Evolutionary conservation across 768 basidiomycete species (phyloP).

Genomic region (Boletus vinaceobasis): DNA sequence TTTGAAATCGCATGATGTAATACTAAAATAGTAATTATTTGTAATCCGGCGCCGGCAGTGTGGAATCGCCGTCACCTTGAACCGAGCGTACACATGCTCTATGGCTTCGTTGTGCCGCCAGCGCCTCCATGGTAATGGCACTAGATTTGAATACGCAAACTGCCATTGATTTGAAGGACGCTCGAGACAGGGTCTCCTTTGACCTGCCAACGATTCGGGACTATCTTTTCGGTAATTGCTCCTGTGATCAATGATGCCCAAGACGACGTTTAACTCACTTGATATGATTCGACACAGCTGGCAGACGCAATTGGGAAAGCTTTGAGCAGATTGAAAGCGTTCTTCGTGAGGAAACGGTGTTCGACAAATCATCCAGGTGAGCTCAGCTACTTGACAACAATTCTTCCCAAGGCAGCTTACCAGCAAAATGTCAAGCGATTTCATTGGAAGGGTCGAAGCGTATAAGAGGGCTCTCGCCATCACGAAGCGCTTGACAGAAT

Average conservation of each 20-base stretch:
- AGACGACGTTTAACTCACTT: neutral
- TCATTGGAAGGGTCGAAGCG: constrained; percentile 54
- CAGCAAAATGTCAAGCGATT: constrained; percentile 40
- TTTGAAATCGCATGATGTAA: too few species aligned
- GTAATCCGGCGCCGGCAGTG: neutral
- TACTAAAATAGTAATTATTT: too few species aligned
- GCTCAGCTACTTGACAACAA: neutral
- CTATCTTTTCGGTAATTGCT: constrained; percentile 48
- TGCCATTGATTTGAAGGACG: constrained; percentile 48
- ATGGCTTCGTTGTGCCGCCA: neutral
- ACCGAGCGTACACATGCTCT: neutral
- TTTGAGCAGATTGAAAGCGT: constrained; percentile 43
- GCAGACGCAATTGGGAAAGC: constrained; percentile 47
- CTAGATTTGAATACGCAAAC: constrained; percentile 44
- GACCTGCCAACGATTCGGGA: constrained; percentile 42
- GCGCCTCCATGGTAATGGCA: neutral
- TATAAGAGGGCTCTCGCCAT: constrained; percentile 54
- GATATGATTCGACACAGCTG: constrained; percentile 36
- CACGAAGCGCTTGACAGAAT: constrained; percentile 54
- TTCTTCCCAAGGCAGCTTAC: neutral
- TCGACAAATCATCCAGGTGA: constrained; percentile 58
- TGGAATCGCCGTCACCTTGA: neutral
- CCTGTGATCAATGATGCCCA: neutral
- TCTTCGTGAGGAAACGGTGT: constrained; percentile 52
- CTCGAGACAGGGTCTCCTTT: constrained; percentile 44